A percentile compares a stretch with the other conserved stretches of the same genome.
These are phyloP conservation scores for Nitzschia sp. DNA, from an alignment of 108 stramenopile species.

Conservation along the genomic window DNA sequence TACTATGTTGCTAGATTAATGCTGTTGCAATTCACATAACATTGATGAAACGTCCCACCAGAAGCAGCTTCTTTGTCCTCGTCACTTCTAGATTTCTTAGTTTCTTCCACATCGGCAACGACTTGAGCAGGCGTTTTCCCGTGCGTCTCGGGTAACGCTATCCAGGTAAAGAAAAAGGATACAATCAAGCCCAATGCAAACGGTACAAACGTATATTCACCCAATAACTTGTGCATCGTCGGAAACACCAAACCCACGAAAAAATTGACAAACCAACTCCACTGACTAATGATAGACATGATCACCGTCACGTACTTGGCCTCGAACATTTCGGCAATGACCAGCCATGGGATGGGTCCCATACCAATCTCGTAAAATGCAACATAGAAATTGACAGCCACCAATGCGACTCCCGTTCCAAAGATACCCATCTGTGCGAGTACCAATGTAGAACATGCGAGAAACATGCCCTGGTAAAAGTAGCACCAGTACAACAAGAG, in stretches of 20 bases:
- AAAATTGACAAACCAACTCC: slow-evolving; percentile 89
- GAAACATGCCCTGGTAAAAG: slow-evolving; percentile 50
- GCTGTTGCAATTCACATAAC: too few relatives aligned
- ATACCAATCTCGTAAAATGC: slow-evolving; percentile 82
- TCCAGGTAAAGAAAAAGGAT: slow-evolving; percentile 18
- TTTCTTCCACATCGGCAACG: neutral
- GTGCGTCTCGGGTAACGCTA: slow-evolving; percentile 38
- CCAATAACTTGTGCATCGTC: slow-evolving; percentile 41
- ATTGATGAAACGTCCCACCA: too few relatives aligned
- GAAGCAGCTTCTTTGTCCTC: too few relatives aligned
- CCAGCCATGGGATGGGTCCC: slow-evolving; percentile 67
- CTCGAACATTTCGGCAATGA: slow-evolving; percentile 74
- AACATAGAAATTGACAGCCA: slow-evolving; percentile 63
- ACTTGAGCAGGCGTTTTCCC: slow-evolving; percentile 14
- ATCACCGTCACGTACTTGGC: slow-evolving; percentile 65
- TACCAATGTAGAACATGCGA: slow-evolving; percentile 27
- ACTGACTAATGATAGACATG: slow-evolving; percentile 46
- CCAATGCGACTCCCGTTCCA: slow-evolving; percentile 43
- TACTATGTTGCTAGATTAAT: too few relatives aligned
- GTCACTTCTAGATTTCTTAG: too few relatives aligned
- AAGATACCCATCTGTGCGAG: slow-evolving; percentile 34
- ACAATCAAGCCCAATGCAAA: slow-evolving; percentile 30
- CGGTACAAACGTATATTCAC: slow-evolving; percentile 45
- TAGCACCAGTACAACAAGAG: too few relatives aligned
- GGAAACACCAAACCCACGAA: slow-evolving; percentile 82